A percentile compares a stretch with the other conserved stretches of the same genome.
phyloP scores from a whole-genome alignment of 208 protist species.

The Leishmania lainsoni region DNA sequence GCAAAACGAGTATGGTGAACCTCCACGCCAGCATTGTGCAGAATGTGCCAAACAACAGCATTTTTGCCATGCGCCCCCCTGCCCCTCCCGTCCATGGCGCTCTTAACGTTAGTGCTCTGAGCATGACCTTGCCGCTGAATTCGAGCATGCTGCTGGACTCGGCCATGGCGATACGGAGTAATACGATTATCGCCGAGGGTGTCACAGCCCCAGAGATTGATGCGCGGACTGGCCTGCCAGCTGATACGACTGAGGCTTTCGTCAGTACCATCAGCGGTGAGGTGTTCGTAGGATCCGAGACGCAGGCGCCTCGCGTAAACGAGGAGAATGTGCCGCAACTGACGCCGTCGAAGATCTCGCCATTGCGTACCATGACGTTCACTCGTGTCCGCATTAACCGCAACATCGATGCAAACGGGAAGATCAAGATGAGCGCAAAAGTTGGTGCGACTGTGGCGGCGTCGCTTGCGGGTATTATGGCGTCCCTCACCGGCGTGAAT shows the following conservation, averaged over 20 bases:
- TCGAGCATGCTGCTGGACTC: background rate
- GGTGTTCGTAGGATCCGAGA: conserved; percentile 45
- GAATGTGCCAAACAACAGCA: conserved; percentile 44
- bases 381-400: conserved; percentile 69
- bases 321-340: conserved; percentile 60
- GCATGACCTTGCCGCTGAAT: background rate
- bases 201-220: conserved; percentile 20
- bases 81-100: background rate
- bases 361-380: conserved; percentile 58
- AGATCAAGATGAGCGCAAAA: conserved; percentile 55
- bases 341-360: conserved; percentile 53
- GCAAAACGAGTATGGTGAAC: conserved; percentile 39
- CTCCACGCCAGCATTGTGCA: conserved; percentile 49
- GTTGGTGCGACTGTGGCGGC: conserved; percentile 51
- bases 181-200: conserved; percentile 17
- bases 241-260: conserved; percentile 46
- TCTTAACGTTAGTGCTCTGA: background rate
- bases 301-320: conserved; percentile 36
- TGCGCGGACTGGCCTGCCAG: conserved; percentile 36
- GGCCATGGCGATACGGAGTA: conserved; percentile 9
- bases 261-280: conserved; percentile 49
- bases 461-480: conserved; percentile 54
- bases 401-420: conserved; percentile 59
- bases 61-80: conserved; percentile 24
- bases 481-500: conserved; percentile 59